phyloP scores from a whole-genome alignment of 805 yeast species.

The Torulaspora franciscae region DNA sequence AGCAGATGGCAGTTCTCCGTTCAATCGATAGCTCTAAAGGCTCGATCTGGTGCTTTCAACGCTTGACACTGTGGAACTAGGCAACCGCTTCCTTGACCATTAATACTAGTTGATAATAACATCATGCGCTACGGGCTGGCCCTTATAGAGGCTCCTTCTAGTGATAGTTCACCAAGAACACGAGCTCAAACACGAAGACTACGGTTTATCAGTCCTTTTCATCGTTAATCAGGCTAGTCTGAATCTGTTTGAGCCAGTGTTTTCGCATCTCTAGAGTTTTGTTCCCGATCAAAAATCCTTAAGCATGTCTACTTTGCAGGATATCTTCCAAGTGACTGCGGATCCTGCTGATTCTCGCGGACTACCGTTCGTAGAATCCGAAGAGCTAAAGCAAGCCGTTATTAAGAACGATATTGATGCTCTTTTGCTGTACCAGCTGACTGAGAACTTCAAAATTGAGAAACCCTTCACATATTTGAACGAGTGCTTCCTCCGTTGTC shows the following conservation, averaged over 20 bases:
- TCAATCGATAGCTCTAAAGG: background rate
- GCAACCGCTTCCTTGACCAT: background rate
- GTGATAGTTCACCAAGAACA: background rate
- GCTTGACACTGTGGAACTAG: background rate
- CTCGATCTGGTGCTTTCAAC: background rate
- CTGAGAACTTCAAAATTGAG: constrained; percentile 28
- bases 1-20: background rate
- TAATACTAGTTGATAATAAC: background rate
- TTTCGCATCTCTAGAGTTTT: background rate
- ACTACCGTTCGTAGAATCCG: constrained; percentile 14
- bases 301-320: constrained; percentile 25
- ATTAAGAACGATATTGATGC: constrained; percentile 27
- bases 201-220: no score
- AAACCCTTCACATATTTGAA: constrained; percentile 30
- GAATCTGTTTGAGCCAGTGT: background rate
- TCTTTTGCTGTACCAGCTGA: constrained; percentile 30
- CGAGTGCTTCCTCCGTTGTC: constrained; percentile 29
- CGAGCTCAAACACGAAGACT: no score
- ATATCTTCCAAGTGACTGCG: constrained; percentile 26
- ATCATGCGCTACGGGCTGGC: background rate
- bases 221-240: no score
- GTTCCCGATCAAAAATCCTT: background rate
- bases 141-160: background rate
- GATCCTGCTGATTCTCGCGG: constrained; percentile 17
- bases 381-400: constrained; percentile 19